Conservation (phyloP, 768 basidiomycete genomes). For the Boletus patriciae region DNA sequence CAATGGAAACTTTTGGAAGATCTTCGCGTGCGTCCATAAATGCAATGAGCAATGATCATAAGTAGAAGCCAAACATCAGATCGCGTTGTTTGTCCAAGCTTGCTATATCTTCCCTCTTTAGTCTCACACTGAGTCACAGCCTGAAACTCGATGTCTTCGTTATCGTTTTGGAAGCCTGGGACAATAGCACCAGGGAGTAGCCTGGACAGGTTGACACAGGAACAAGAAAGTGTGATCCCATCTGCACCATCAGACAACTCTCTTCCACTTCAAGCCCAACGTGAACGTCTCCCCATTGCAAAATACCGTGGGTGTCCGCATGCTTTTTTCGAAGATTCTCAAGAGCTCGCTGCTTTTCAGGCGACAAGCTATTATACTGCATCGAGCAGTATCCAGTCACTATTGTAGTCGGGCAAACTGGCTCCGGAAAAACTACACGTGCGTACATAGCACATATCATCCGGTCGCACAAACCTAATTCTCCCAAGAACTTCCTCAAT, state of each 20-base stretch:
- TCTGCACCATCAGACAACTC: conserved; percentile 57
- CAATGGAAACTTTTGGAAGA: conserved; percentile 58
- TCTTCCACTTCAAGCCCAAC: conserved; percentile 68
- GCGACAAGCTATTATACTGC: conserved; percentile 75
- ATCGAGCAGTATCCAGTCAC: conserved; percentile 81
- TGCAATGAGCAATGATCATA: not conserved
- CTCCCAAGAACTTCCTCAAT: conserved; percentile 86
- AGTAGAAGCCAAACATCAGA: not conserved
- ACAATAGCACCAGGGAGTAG: conserved; percentile 81
- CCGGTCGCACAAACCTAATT: conserved; percentile 1
- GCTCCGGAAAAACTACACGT: conserved; percentile 98
- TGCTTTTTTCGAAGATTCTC: conserved; percentile 4
- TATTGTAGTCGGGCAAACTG: conserved; percentile 93
- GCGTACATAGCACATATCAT: conserved; percentile 47
- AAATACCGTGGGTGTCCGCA: conserved; percentile 66
- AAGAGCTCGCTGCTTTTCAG: conserved; percentile 38
- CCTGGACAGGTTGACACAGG: conserved; percentile 78
- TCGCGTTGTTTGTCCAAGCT: too few relatives aligned
- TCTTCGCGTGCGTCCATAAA: conserved; percentile 41
- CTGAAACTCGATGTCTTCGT: conserved; percentile 56
- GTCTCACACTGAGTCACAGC: too few relatives aligned
- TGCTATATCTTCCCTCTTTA: too few relatives aligned
- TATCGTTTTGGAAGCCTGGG: conserved; percentile 91
- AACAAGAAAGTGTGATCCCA: conserved; percentile 68
- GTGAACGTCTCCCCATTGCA: conserved; percentile 84